These are phyloP conservation scores for Artemisia tridentata DNA, from an alignment of 129 eudicot species.

Conservation along the genomic window DNA sequence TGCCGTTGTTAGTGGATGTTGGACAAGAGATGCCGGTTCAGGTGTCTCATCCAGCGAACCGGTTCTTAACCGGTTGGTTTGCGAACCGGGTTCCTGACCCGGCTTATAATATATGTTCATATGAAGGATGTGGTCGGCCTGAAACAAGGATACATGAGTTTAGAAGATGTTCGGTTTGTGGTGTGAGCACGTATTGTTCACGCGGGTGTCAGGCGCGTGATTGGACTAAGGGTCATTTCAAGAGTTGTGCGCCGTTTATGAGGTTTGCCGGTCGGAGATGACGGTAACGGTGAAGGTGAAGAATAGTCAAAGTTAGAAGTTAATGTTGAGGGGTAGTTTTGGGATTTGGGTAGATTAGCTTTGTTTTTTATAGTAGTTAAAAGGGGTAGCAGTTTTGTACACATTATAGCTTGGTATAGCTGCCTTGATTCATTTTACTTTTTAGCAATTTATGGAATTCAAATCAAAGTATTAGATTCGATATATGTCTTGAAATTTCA, in stretches of 20 bases:
- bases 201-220: slow-evolving; percentile 52
- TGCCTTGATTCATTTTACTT: slow-evolving; percentile 22
- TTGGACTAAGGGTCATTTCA: slow-evolving; percentile 42
- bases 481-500: too few species aligned
- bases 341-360: slow-evolving; percentile 10
- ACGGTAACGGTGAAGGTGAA: slow-evolving; percentile 1
- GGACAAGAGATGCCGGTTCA: slow-evolving; percentile 7
- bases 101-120: slow-evolving; percentile 32
- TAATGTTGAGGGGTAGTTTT: neutral
- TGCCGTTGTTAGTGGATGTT: slow-evolving; percentile 20
- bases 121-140: slow-evolving; percentile 41
- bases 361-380: slow-evolving; percentile 16
- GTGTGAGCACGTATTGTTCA: slow-evolving; percentile 42
- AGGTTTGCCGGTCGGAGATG: slow-evolving; percentile 14
- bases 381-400: slow-evolving; percentile 33
- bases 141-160: slow-evolving; percentile 51
- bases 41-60: slow-evolving; percentile 44
- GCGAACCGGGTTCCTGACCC: neutral
- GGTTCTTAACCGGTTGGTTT: slow-evolving; percentile 36
- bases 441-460: neutral
- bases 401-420: neutral
- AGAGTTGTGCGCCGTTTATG: slow-evolving; percentile 23
- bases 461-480: too few species aligned
- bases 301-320: neutral
- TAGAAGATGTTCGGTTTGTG: slow-evolving; percentile 45